Base-by-base conservation (phyloP, 768 basidiomycete species). In the Mycena rebaudengoi region DNA sequence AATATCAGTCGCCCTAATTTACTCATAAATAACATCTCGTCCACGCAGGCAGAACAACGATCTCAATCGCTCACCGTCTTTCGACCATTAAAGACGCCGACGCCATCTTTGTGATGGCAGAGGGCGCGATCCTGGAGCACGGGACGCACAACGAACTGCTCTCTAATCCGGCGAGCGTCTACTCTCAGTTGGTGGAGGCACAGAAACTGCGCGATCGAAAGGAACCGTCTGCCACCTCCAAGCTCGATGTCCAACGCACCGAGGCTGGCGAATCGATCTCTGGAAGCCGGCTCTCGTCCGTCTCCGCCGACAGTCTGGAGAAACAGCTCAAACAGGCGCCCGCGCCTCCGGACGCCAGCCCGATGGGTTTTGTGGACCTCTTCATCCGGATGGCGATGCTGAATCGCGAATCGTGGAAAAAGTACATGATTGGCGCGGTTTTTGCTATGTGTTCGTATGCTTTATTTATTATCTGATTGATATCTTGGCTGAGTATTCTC, bases 91-190 rank as follows among this genome's bases (percentile, higher is more conserved):
- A 90, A 78, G 88, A 92, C 71, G 94, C 93, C 4, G 85, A 93
- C 75, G 78, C 87, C 56, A 94, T 94, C 61, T 90, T 90, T 71
- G 94, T 96, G 67, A 94, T 96, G 91, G 95, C 93, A 48, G 89
- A 89, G 6, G 95, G 95, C 2, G 78, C 86, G 39, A 85, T 95
- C 49, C 77, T 96, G 51, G 94, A 96, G 76, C 78, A 82, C 23
- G 95, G 95, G 13, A 92, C 87, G 0, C 94, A 96, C 73, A 73
- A 83, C 44, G 85, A 91, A 37, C 85, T 95, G 6, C 73, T 94
- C 41, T 60, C 3, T 5, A n/a, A n/a, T n/a, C 48, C 20, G 7
- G 18, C 16, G 4, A 32, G 48, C 11, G 48, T 50, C n/a, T 50
- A 50, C 29, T 2, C 48, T 14, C 16, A 50, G 11, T 32, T 50